Conservation (phyloP, 495 filamentous ascomycete species). For the Tuber umbilicatum region DNA sequence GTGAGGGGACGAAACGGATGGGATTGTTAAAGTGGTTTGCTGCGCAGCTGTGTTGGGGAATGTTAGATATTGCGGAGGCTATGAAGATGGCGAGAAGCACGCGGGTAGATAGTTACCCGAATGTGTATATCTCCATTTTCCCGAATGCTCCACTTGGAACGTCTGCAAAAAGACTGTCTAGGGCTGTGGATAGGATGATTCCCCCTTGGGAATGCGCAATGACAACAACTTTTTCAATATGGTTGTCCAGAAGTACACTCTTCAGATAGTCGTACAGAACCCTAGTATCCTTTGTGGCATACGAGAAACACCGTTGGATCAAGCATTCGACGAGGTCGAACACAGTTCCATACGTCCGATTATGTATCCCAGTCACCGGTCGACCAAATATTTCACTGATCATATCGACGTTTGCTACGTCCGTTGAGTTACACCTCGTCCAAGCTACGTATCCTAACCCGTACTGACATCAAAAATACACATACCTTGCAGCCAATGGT, state of each 20-base stretch:
- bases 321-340: constrained; percentile 73
- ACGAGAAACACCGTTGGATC: constrained; percentile 67
- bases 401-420: constrained; percentile 57
- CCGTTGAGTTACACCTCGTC: constrained; percentile 35
- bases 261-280: constrained; percentile 52
- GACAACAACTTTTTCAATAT: constrained; percentile 65
- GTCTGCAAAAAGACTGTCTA: constrained; percentile 76
- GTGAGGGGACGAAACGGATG: constrained; percentile 44
- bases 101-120: constrained; percentile 48
- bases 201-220: constrained; percentile 78
- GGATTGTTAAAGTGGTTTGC: constrained; percentile 89
- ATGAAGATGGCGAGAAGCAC: background rate
- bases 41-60: constrained; percentile 47
- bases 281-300: constrained; percentile 64
- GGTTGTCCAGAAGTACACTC: constrained; percentile 51
- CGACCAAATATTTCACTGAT: constrained; percentile 68
- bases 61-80: constrained; percentile 8
- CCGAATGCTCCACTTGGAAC: constrained; percentile 59
- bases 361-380: constrained; percentile 72
- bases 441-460: constrained; percentile 5
- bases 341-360: constrained; percentile 65
- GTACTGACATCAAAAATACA: background rate
- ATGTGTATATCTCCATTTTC: constrained; percentile 78
- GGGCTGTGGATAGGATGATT: constrained; percentile 64
- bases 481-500: constrained; percentile 36